Conservation (phyloP, 1,284 basidiomycete species). For the Melampsora americana region DNA sequence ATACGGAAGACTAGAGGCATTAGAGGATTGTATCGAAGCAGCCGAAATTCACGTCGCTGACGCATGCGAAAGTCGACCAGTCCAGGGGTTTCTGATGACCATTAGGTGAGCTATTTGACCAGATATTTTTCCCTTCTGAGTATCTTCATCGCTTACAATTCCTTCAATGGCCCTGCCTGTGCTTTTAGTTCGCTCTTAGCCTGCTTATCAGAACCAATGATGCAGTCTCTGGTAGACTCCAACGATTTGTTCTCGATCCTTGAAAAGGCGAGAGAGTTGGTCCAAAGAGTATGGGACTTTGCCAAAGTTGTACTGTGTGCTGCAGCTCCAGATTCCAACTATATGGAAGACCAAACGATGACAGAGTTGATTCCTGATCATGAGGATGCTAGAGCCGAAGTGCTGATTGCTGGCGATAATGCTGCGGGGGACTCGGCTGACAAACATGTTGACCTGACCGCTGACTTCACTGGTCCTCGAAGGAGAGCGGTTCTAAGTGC, state of each 20-base stretch:
- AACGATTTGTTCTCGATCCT: slow-evolving; percentile 26
- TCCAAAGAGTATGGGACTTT: slow-evolving; percentile 27
- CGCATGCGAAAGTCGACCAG: slow-evolving; percentile 25
- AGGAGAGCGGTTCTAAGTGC: slow-evolving; percentile 33
- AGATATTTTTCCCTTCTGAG: neutral
- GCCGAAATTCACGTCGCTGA: slow-evolving; percentile 21
- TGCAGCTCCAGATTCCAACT: slow-evolving; percentile 8
- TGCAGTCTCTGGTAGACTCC: slow-evolving; percentile 22
- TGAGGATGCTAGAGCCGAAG: slow-evolving; percentile 34
- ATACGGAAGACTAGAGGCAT: slow-evolving; percentile 21
- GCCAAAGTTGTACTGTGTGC: slow-evolving; percentile 26
- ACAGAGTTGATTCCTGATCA: slow-evolving; percentile 30
- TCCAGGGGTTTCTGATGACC: slow-evolving; percentile 30
- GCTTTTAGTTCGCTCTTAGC: slow-evolving; percentile 20
- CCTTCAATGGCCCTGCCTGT: neutral
- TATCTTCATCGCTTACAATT: neutral
- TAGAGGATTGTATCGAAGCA: slow-evolving; percentile 22
- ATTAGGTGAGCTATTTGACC: slow-evolving; percentile 10
- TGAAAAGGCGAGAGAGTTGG: slow-evolving; percentile 5
- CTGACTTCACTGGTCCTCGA: neutral
- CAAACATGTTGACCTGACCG: neutral
- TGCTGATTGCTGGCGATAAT: slow-evolving; percentile 13
- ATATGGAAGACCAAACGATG: neutral
- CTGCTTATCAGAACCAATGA: slow-evolving; percentile 26
- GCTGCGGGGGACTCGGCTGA: slow-evolving; percentile 16